phyloP scores from a whole-genome alignment of 2,329 filamentous ascomycete species.

The Neospermospora avenae region DNA sequence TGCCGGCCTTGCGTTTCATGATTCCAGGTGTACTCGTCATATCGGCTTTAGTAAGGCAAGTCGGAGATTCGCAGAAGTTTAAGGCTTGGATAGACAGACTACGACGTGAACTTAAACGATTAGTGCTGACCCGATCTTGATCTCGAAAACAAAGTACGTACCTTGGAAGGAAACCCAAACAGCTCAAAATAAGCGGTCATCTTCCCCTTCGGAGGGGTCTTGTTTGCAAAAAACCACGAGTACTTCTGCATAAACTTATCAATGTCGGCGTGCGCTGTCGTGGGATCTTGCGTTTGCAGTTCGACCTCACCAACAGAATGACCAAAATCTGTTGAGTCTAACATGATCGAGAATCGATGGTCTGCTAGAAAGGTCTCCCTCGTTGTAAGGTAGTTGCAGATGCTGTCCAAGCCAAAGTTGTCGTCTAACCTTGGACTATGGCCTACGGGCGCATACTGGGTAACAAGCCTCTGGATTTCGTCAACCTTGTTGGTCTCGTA shows the following conservation, averaged over 20 bases:
- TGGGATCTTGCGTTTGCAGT: not conserved
- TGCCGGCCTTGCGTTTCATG: not conserved
- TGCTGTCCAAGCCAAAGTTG: not conserved
- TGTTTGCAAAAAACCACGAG: slow-evolving; percentile 1
- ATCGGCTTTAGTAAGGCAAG: not conserved
- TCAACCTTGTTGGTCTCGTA: not conserved
- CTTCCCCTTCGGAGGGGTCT: not conserved
- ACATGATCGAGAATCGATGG: slow-evolving; percentile 1
- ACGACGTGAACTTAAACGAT: not conserved
- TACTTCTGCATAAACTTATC: not conserved
- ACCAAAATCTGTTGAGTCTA: slow-evolving; percentile 4
- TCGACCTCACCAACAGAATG: slow-evolving; percentile 6
- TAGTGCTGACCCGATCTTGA: not conserved
- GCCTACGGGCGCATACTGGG: not conserved
- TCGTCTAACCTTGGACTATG: not conserved
- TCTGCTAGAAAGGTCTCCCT: slow-evolving; percentile 6
- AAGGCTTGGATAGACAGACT: not conserved
- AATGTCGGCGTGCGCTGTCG: not conserved
- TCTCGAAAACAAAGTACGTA: not conserved
- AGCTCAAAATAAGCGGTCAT: not conserved
- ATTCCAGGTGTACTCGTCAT: not conserved
- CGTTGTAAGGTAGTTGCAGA: not conserved
- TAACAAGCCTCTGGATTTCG: not conserved
- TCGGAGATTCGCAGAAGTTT: not conserved
- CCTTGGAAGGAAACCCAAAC: not conserved